Evolutionary conservation across 345 rosid genomes (phyloP).

Genomic region (Kernera saxatilis): DNA sequence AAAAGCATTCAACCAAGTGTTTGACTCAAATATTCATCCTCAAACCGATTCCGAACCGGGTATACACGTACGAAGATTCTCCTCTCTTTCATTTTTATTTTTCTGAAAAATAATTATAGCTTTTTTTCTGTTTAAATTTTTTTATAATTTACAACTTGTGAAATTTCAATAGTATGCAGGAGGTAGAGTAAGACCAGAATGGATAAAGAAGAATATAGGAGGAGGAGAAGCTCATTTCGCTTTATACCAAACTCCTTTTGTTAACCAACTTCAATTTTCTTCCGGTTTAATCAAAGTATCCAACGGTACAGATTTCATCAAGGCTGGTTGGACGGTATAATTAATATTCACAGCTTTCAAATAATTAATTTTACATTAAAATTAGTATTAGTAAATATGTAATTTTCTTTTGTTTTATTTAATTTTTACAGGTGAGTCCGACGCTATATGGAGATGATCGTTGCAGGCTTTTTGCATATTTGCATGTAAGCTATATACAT

Average conservation of each 20-base stretch:
- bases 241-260: constrained; percentile 11
- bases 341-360: not conserved
- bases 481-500: constrained; percentile 14
- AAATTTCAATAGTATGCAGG: constrained; percentile 11
- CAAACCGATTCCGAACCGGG: constrained; percentile 6
- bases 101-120: too few species aligned
- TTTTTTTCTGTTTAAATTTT: not conserved
- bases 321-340: constrained; percentile 25
- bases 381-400: not conserved
- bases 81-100: not conserved
- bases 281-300: constrained; percentile 18
- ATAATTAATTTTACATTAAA: not conserved
- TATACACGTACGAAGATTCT: constrained; percentile 12
- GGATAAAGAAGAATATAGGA: not conserved
- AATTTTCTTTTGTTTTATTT: not conserved
- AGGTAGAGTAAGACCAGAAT: not conserved
- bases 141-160: not conserved
- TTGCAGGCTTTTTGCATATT: not conserved
- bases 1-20: constrained; percentile 5
- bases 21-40: not conserved
- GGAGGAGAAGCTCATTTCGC: not conserved
- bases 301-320: constrained; percentile 20
- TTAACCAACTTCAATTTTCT: constrained; percentile 5
- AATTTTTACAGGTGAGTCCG: not conserved
- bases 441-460: constrained; percentile 11